Evolutionary conservation across 192 early-diverging fungal genomes (phyloP), one percentile per base, ranked within the genome.

Genomic region (Kappamyces sp.): DNA sequence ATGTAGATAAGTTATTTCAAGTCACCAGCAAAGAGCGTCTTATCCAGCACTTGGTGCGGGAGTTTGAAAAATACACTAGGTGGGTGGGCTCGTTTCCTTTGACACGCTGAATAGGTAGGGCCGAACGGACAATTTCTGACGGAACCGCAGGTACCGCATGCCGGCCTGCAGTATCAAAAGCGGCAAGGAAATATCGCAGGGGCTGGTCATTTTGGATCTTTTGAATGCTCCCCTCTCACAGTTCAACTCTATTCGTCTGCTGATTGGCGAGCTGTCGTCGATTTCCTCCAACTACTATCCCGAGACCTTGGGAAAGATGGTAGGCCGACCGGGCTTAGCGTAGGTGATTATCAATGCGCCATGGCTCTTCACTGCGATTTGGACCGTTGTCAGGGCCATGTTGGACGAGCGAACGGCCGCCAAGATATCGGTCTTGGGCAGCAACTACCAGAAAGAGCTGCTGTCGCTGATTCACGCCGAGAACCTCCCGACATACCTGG

Each of bases 251-350:
- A 84, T 85, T 42, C 73, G 68, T 58, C 69, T 67, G 46, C 70
- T 88, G 31, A 83, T 89, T 52, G 83, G 85, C 63, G 69, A 76
- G 49, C 81, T 96, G 48, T 80, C 88, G 31, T 78, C 86, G 45
- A 85, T 87, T 66, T 91, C 93, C 63, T 91, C 95, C 65, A 86
- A 91, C 55, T 88, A 91, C 64, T 98, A 98, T 61, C 95, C 95
- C 9, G 95, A 96, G 68, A 89, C 86, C 67, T 77, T 96, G 55
- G 85, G 88, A 62, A 89, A 86, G 61, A 88, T 95, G 53, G 96
- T 22, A 22, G 22, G 22, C 22, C 22, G 22, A 22, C 22, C 22
- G 22, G 22, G 22, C 22, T 22, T 22, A 22, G 22, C 22, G 22
- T 22, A 22, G 22, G 93, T 85, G 59, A 81, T 98, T 37, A 89